Conservation (phyloP, 768 basidiomycete genomes). For the Trichaptum fuscoviolaceum region DNA sequence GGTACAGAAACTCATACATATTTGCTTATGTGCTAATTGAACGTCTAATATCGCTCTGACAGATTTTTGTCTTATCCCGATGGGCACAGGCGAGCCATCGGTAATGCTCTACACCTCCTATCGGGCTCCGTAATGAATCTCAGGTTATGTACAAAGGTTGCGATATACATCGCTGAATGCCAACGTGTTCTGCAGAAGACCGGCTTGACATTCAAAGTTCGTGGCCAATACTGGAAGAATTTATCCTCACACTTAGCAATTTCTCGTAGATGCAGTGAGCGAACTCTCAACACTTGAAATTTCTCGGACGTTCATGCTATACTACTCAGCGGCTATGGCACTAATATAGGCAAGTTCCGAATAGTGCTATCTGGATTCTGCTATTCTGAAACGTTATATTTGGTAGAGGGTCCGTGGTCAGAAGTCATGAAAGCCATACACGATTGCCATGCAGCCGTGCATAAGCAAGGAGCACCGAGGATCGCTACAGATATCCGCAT, state of each 20-base stretch:
- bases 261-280: slow-evolving; percentile 33
- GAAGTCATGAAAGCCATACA: slow-evolving; percentile 83
- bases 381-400: slow-evolving; percentile 1
- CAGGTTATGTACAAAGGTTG: slow-evolving; percentile 41
- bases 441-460: slow-evolving; percentile 85
- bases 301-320: slow-evolving; percentile 2
- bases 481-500: slow-evolving; percentile 94
- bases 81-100: slow-evolving; percentile 71
- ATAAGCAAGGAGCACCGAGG: slow-evolving; percentile 65
- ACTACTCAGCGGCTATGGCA: slow-evolving; percentile 74
- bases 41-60: slow-evolving; percentile 4
- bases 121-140: not conserved
- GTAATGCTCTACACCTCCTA: slow-evolving; percentile 27
- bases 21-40: slow-evolving; percentile 3
- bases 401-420: slow-evolving; percentile 75
- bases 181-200: slow-evolving; percentile 78
- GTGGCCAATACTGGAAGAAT: not conserved
- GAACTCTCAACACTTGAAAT: slow-evolving; percentile 10
- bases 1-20: slow-evolving; percentile 32
- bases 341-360: slow-evolving; percentile 61
- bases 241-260: not conserved
- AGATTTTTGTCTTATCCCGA: slow-evolving; percentile 90
- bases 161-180: slow-evolving; percentile 76
- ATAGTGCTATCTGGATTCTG: not conserved
- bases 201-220: slow-evolving; percentile 76